These are phyloP conservation scores for Thelonectria olida DNA, from an alignment of 2,329 filamentous ascomycete genomes.

Conservation along the genomic window DNA sequence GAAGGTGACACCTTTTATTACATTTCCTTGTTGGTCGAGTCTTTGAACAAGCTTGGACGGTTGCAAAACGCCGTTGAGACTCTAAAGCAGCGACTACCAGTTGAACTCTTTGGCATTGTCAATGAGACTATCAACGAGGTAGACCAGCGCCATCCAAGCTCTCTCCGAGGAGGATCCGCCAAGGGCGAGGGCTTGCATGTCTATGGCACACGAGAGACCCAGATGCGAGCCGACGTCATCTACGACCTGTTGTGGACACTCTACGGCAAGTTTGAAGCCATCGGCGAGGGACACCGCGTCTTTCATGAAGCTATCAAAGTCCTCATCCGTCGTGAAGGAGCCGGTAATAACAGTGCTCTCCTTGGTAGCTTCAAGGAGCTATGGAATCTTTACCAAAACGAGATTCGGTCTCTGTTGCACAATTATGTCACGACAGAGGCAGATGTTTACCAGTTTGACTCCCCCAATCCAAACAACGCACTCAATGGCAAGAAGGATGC, in stretches of 20 bases:
- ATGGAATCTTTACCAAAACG: constrained; percentile 98
- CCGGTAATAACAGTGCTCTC: constrained; percentile 70
- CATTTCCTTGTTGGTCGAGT: constrained; percentile 85
- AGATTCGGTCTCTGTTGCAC: constrained; percentile 92
- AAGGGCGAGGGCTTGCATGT: constrained; percentile 67
- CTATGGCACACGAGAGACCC: constrained; percentile 75
- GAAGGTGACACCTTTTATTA: constrained; percentile 97
- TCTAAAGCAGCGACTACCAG: constrained; percentile 90
- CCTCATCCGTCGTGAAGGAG: constrained; percentile 83
- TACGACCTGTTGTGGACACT: constrained; percentile 91
- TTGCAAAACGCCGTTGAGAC: constrained; percentile 88
- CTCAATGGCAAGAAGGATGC: constrained; percentile 57
- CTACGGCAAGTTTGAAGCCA: constrained; percentile 96
- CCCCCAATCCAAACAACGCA: constrained; percentile 58
- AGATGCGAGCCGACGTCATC: constrained; percentile 84
- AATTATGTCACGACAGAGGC: constrained; percentile 96
- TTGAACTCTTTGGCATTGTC: constrained; percentile 92
- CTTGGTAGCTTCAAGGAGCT: constrained; percentile 93
- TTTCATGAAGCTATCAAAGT: constrained; percentile 92
- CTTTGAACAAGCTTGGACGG: constrained; percentile 87
- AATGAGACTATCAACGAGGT: constrained; percentile 96
- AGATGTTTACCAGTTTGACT: constrained; percentile 72
- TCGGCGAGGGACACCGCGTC: constrained; percentile 92
- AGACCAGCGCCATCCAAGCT: constrained; percentile 89
- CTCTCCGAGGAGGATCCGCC: constrained; percentile 66